Evolutionary conservation across 768 basidiomycete species (phyloP).

Genomic region (Coprinellus aureogranulatus): DNA sequence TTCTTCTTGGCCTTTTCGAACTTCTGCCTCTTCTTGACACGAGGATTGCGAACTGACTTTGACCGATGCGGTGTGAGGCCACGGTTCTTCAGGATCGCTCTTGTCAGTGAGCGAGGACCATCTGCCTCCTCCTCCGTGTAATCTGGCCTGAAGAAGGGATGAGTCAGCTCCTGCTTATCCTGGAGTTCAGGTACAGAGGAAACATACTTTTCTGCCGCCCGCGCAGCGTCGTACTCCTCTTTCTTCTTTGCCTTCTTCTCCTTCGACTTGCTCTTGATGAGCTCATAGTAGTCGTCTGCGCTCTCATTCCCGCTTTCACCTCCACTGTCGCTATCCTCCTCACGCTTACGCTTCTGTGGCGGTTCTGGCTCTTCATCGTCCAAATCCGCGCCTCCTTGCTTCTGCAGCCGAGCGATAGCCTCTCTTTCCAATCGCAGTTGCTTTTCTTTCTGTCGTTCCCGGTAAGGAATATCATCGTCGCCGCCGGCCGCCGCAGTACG

Average conservation of each 20-base stretch:
- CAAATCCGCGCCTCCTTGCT: slow-evolving; percentile 64
- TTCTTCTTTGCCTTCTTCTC: slow-evolving; percentile 79
- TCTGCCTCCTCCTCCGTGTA: slow-evolving; percentile 29
- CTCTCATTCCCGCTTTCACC: slow-evolving; percentile 44
- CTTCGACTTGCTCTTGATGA: slow-evolving; percentile 73
- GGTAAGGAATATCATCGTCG: slow-evolving; percentile 93
- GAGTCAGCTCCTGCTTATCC: slow-evolving; percentile 15
- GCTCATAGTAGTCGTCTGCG: slow-evolving; percentile 84
- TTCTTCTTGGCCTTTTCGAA: slow-evolving; percentile 96
- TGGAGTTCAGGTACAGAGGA: background rate
- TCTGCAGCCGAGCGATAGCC: slow-evolving; percentile 41
- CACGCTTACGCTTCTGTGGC: slow-evolving; percentile 33
- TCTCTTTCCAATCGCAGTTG: slow-evolving; percentile 58
- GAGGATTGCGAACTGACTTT: slow-evolving; percentile 91
- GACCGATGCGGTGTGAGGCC: slow-evolving; percentile 89
- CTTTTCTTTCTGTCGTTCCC: slow-evolving; percentile 65
- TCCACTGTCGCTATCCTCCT: slow-evolving; percentile 40
- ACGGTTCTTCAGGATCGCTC: slow-evolving; percentile 89
- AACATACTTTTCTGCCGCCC: slow-evolving; percentile 56
- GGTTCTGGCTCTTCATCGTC: slow-evolving; percentile 44
- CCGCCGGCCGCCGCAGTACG: slow-evolving; percentile 72
- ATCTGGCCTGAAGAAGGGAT: slow-evolving; percentile 1
- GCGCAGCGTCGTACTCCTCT: slow-evolving; percentile 70
- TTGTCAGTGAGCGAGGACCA: slow-evolving; percentile 86
- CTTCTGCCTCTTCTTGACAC: slow-evolving; percentile 92